A percentile compares a stretch with the other conserved stretches of the same genome.
Conservation (phyloP, 257 asterid species). For the Solanum etuberosum region DNA sequence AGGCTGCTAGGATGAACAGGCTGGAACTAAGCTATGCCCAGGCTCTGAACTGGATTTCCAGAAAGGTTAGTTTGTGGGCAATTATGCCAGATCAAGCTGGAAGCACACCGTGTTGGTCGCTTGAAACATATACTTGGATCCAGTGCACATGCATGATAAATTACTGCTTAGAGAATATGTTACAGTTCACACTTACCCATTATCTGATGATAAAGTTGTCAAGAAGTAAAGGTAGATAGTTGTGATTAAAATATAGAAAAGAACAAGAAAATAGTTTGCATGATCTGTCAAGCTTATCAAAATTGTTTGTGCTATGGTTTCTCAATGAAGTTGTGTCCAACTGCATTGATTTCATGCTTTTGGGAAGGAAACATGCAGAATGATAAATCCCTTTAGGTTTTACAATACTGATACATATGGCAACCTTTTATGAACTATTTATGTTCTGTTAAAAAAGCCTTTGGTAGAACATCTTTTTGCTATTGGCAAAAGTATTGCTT, state of each 20-base stretch:
- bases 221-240: background rate
- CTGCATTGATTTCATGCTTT: background rate
- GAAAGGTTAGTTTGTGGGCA: constrained; percentile 57
- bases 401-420: background rate
- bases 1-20: constrained; percentile 78
- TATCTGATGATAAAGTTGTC: background rate
- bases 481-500: background rate
- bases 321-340: background rate
- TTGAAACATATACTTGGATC: background rate
- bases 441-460: background rate
- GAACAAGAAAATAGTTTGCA: background rate
- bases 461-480: background rate
- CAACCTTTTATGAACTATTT: background rate
- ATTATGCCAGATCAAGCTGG: background rate
- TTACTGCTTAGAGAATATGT: background rate
- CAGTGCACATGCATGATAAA: background rate
- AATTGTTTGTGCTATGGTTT: background rate
- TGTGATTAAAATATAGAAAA: background rate
- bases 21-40: constrained; percentile 85
- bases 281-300: background rate
- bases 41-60: constrained; percentile 97
- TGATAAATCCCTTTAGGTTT: background rate
- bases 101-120: background rate
- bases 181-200: background rate
- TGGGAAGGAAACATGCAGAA: background rate